These are phyloP conservation scores for Neurospora sublineolata DNA, from an alignment of 495 filamentous ascomycete species.

Conservation along the genomic window DNA sequence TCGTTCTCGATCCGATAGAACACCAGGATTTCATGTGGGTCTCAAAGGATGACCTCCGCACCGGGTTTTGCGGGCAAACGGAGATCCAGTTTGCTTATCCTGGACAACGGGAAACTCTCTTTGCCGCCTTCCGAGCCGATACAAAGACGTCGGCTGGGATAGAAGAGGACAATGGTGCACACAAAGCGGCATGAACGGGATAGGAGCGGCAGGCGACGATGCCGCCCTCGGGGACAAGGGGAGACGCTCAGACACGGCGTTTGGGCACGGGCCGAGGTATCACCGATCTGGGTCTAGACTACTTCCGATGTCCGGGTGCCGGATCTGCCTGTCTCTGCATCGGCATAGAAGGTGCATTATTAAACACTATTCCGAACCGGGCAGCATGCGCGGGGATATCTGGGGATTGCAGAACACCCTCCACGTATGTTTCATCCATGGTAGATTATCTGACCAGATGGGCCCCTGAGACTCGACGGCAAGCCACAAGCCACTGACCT, in stretches of 20 bases:
- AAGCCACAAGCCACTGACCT: background rate
- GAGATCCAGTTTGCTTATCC: conserved; percentile 22
- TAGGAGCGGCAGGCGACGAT: background rate
- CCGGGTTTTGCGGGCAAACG: conserved; percentile 12
- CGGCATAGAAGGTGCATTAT: background rate
- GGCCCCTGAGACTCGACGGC: too few species aligned
- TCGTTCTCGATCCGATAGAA: conserved; percentile 23
- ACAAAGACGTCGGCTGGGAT: background rate
- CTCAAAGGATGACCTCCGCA: conserved; percentile 21
- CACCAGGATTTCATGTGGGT: conserved; percentile 30
- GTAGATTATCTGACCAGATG: background rate
- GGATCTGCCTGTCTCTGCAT: background rate
- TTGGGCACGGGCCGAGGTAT: background rate
- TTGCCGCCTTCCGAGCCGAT: conserved; percentile 11
- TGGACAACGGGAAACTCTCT: conserved; percentile 13
- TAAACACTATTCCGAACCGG: background rate
- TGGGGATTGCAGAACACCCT: background rate
- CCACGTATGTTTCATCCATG: background rate
- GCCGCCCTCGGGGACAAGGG: background rate
- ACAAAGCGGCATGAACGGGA: background rate
- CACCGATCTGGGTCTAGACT: background rate
- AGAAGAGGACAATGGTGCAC: background rate
- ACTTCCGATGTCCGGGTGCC: background rate
- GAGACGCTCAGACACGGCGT: background rate
- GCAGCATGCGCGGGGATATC: background rate